Percentiles rank a stretch among this genome's conserved stretches.
Conservation (phyloP, 345 rosid species). For the Lenwebbia sp. region DNA sequence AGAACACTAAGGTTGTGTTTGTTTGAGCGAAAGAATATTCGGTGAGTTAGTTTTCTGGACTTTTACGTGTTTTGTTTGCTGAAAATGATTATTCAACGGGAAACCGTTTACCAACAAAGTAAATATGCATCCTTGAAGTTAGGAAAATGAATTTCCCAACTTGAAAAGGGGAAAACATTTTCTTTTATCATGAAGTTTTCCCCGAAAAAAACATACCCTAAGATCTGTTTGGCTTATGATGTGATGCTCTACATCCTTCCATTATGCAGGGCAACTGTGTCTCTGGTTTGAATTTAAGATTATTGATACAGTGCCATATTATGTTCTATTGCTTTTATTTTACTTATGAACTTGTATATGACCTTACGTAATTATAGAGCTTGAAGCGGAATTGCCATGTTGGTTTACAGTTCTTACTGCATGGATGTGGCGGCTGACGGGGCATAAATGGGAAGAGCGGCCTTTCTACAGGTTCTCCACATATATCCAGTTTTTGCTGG, state of each 20-base stretch:
- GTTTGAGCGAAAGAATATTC: not conserved
- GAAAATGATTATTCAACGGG: not conserved
- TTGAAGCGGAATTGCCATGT: not conserved
- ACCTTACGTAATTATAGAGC: not conserved
- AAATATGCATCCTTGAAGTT: not conserved
- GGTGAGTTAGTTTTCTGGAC: not conserved
- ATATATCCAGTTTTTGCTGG: constrained; percentile 6
- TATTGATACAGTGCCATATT: not conserved
- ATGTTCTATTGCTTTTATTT: not conserved
- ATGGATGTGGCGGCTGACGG: constrained; percentile 21
- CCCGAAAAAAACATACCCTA: not conserved
- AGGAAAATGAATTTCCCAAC: not conserved
- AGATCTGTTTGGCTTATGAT: not conserved
- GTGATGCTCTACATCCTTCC: not conserved
- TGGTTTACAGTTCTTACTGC: constrained; percentile 10
- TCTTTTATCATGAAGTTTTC: not conserved
- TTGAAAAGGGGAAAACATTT: not conserved
- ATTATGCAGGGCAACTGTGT: not conserved
- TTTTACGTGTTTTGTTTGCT: not conserved
- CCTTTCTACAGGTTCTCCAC: constrained; percentile 5
- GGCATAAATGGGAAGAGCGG: constrained; percentile 32
- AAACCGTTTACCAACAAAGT: not conserved
- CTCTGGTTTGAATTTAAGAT: not conserved
- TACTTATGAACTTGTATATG: not conserved
- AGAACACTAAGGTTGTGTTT: not conserved